These are phyloP conservation scores for Candida sp. DNA, from an alignment of 1,139 yeast species.

Conservation along the genomic window DNA sequence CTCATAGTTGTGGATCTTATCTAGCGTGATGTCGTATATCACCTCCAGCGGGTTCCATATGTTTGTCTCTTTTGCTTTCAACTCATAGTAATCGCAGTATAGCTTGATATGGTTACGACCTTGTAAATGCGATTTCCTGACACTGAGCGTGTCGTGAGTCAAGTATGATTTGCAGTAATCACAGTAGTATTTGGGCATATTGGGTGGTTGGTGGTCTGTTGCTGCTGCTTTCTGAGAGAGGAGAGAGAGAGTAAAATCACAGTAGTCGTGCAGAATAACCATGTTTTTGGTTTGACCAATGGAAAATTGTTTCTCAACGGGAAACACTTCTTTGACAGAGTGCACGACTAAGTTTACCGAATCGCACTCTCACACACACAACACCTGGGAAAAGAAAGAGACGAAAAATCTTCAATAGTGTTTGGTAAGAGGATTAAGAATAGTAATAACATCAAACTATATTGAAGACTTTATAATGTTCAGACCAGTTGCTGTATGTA, in stretches of 20 bases:
- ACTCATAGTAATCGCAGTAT: conserved; percentile 79
- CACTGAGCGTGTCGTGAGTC: conserved; percentile 91
- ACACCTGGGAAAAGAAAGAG: neutral
- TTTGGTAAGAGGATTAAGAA: no score
- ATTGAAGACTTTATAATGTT: no score
- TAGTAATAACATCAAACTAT: no score
- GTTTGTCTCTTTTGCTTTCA: conserved; percentile 53
- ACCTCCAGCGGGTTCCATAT: conserved; percentile 44
- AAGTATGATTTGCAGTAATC: conserved; percentile 86
- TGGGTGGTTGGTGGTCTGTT: neutral
- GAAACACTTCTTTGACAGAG: no score
- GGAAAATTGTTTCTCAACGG: no score
- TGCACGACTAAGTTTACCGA: conserved; percentile 5
- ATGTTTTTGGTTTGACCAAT: conserved; percentile 10
- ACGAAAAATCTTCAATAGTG: conserved; percentile 5
- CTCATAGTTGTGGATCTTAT: conserved; percentile 23
- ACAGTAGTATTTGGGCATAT: conserved; percentile 72
- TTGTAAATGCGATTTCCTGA: conserved; percentile 77
- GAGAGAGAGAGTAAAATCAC: neutral
- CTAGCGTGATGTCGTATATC: conserved; percentile 43
- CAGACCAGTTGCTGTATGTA: conserved; percentile 43
- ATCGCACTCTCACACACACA: neutral
- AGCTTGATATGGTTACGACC: conserved; percentile 82
- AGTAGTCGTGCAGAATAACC: conserved; percentile 5
- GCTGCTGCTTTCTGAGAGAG: no score